Evolutionary conservation across 1,139 yeast genomes (phyloP).

Genomic region (Geotrichum histeridarum): DNA sequence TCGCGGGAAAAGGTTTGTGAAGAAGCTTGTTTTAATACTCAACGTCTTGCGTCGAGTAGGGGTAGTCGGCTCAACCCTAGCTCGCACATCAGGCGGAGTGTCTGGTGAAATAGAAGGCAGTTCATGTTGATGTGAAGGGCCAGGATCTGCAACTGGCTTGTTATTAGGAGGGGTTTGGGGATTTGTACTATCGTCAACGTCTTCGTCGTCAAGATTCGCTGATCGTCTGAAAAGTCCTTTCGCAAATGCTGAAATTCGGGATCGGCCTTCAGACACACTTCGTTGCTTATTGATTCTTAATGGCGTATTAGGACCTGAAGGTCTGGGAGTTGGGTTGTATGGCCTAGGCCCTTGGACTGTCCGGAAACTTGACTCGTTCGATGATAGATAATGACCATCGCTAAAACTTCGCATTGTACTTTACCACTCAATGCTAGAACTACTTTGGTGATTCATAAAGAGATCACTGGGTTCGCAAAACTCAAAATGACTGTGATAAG

Average conservation of each 20-base stretch:
- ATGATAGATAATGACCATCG: slow-evolving; percentile 8
- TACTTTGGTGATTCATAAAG: too few relatives aligned
- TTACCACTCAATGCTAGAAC: too few relatives aligned
- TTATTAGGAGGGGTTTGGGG: background rate
- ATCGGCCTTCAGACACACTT: slow-evolving; percentile 9
- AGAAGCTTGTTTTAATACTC: slow-evolving; percentile 9
- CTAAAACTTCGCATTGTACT: slow-evolving; percentile 12
- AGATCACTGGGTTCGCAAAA: too few relatives aligned
- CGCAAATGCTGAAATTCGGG: slow-evolving; percentile 1
- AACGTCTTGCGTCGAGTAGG: slow-evolving; percentile 5
- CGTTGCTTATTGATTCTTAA: slow-evolving; percentile 6
- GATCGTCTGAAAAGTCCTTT: slow-evolving; percentile 11
- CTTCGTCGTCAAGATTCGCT: background rate
- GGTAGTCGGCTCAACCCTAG: background rate
- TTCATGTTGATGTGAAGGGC: background rate
- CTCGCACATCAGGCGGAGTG: background rate
- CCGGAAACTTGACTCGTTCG: background rate
- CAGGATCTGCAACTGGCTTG: background rate
- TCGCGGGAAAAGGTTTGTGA: slow-evolving; percentile 7
- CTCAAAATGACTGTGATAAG: too few relatives aligned
- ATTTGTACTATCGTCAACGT: background rate
- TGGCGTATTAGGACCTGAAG: background rate
- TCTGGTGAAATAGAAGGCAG: slow-evolving; percentile 1
- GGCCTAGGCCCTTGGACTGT: slow-evolving; percentile 1
- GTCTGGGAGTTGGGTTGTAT: background rate